Percentiles rank a stretch among this genome's conserved stretches.
phyloP scores from a whole-genome alignment of 768 basidiomycete species.

The Auriculariales sp. region DNA sequence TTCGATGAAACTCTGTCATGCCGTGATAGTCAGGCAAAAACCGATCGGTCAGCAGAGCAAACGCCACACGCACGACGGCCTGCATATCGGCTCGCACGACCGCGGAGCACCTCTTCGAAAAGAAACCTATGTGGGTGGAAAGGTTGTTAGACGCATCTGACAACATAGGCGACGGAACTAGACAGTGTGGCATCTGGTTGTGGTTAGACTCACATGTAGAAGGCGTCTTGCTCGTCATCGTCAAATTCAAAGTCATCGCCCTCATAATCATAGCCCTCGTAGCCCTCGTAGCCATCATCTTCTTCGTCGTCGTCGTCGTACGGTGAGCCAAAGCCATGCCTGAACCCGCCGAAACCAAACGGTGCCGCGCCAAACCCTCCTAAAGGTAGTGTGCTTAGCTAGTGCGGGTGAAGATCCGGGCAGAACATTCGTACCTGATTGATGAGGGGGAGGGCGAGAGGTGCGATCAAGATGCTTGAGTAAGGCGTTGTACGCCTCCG shows the following conservation, averaged over 20 bases:
- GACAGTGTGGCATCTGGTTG: too few relatives aligned
- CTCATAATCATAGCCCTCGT: constrained; percentile 23
- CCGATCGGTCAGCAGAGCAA: constrained; percentile 7
- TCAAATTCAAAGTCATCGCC: constrained; percentile 16
- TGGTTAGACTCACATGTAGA: constrained; percentile 35
- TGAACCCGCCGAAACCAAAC: not conserved
- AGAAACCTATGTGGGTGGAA: constrained; percentile 24
- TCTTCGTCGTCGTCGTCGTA: constrained; percentile 11
- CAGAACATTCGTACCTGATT: too few relatives aligned
- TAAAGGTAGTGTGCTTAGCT: constrained; percentile 7
- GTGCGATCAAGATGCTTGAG: constrained; percentile 36
- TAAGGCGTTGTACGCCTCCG: constrained; percentile 53
- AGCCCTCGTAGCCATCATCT: constrained; percentile 19
- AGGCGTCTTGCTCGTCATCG: constrained; percentile 18
- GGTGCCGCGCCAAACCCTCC: too few relatives aligned
- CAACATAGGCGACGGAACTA: not conserved
- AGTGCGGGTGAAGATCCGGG: constrained; percentile 8
- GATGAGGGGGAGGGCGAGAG: constrained; percentile 10
- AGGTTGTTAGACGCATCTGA: not conserved
- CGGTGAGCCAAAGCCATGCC: not conserved
- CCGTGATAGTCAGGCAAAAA: constrained; percentile 11
- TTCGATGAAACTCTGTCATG: constrained; percentile 2
- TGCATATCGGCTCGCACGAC: constrained; percentile 17
- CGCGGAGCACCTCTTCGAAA: constrained; percentile 30
- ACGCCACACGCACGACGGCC: constrained; percentile 16